A percentile compares a stretch with the other conserved stretches of the same genome.
Evolutionary conservation across 2,329 filamentous ascomycete genomes (phyloP).

Genomic region (Pseudogymnoascus sp.): DNA sequence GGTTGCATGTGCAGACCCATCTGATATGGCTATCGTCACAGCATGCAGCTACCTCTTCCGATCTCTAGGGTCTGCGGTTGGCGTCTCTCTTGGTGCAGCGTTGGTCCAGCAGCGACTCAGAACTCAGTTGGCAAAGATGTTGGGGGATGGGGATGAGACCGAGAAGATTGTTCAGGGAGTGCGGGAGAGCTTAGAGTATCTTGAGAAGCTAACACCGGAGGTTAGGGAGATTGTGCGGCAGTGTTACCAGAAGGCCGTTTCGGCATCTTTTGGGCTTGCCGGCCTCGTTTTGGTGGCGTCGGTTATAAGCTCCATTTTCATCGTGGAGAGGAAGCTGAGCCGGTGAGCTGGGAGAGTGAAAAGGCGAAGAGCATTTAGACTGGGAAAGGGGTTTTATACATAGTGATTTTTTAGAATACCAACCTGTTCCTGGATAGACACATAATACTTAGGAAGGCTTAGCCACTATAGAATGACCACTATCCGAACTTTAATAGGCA

Average conservation of each 20-base stretch:
- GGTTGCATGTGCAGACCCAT: constrained; percentile 58
- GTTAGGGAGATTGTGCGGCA: constrained; percentile 52
- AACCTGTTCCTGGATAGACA: not conserved
- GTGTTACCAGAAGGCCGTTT: constrained; percentile 52
- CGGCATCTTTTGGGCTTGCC: constrained; percentile 36
- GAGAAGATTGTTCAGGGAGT: constrained; percentile 61
- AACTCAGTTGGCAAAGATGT: constrained; percentile 42
- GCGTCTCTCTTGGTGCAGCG: constrained; percentile 56
- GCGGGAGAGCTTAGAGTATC: constrained; percentile 62
- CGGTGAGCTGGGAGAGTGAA: constrained; percentile 12
- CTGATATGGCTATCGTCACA: constrained; percentile 67
- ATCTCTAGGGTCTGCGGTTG: constrained; percentile 64
- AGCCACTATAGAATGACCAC: not conserved
- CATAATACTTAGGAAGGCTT: not conserved
- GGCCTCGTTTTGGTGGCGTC: constrained; percentile 33
- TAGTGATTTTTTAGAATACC: not conserved
- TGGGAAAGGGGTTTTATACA: not conserved
- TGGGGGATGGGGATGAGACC: constrained; percentile 53
- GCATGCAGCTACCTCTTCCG: constrained; percentile 78
- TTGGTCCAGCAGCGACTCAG: constrained; percentile 64
- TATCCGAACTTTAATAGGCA: not conserved
- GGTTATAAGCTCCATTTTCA: constrained; percentile 40
- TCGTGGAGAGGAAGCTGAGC: constrained; percentile 49
- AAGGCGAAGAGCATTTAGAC: not conserved
- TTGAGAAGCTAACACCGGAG: constrained; percentile 55